Conservation (phyloP, 371 early-diverging fungal species). For the Zopfochytrium polystomum region DNA sequence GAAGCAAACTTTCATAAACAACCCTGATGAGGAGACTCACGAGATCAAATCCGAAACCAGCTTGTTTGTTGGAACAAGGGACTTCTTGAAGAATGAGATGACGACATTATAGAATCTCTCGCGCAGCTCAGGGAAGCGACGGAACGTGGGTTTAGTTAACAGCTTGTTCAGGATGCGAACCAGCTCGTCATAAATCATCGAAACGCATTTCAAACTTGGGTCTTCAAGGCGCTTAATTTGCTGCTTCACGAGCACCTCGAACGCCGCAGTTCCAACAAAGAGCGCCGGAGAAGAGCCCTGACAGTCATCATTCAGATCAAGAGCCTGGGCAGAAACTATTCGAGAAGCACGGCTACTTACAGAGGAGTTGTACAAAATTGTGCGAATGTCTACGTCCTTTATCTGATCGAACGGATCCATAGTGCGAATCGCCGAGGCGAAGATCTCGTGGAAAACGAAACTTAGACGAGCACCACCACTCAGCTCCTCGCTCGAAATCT, state of each 20-base stretch:
- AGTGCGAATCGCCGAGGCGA: slow-evolving; percentile 79
- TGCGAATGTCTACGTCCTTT: slow-evolving; percentile 97
- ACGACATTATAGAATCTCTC: slow-evolving; percentile 89
- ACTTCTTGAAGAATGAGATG: slow-evolving; percentile 86
- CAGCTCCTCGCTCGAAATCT: slow-evolving; percentile 88
- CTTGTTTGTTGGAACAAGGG: slow-evolving; percentile 87
- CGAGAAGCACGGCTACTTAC: slow-evolving; percentile 43
- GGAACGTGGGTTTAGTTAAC: slow-evolving; percentile 83
- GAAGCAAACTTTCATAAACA: not conserved
- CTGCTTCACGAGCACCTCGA: slow-evolving; percentile 95
- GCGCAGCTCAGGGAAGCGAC: slow-evolving; percentile 90
- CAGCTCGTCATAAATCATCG: slow-evolving; percentile 93
- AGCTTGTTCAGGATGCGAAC: slow-evolving; percentile 89
- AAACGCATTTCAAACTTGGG: slow-evolving; percentile 89
- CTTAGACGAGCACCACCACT: slow-evolving; percentile 97
- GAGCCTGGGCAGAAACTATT: not conserved
- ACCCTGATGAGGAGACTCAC: slow-evolving; percentile 44
- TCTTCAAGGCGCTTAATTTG: slow-evolving; percentile 96
- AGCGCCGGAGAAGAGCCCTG: slow-evolving; percentile 92
- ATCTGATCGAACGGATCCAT: slow-evolving; percentile 96
- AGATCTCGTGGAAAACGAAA: slow-evolving; percentile 98
- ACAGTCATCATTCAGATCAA: not conserved
- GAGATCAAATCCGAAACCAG: slow-evolving; percentile 85
- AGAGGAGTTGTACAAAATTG: slow-evolving; percentile 95
- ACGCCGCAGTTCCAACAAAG: slow-evolving; percentile 96